Conservation (phyloP, 352 stramenopile genomes). For the Phytophthora hybrid region DNA sequence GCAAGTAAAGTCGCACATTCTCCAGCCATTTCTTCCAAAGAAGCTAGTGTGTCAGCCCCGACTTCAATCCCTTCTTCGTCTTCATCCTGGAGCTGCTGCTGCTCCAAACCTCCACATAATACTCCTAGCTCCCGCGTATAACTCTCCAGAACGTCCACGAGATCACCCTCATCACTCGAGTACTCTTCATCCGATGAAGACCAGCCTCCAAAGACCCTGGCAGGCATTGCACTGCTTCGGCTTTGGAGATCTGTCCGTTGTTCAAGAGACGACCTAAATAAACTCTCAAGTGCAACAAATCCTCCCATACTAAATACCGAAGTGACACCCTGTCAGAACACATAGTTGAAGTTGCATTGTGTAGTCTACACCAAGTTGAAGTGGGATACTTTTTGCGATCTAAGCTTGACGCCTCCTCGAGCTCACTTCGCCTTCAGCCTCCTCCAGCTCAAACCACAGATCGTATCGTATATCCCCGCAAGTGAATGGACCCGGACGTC, state of each 20-base stretch:
- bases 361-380: slow-evolving; percentile 5
- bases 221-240: neutral
- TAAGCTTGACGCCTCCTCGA: slow-evolving; percentile 14
- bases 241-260: slow-evolving; percentile 11
- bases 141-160: slow-evolving; percentile 25
- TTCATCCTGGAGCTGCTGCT: slow-evolving; percentile 19
- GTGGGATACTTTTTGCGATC: slow-evolving; percentile 20
- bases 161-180: slow-evolving; percentile 15
- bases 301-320: slow-evolving; percentile 27
- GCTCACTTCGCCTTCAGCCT: neutral
- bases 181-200: neutral
- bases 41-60: slow-evolving; percentile 19
- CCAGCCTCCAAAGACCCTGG: neutral
- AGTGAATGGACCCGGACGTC: slow-evolving; percentile 45
- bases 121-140: slow-evolving; percentile 32
- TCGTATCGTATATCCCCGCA: neutral
- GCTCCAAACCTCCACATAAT: slow-evolving; percentile 37
- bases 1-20: slow-evolving; percentile 35
- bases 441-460: slow-evolving; percentile 3
- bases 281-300: too few species aligned
- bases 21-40: slow-evolving; percentile 29
- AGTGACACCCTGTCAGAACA: slow-evolving; percentile 23
- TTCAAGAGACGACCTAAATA: slow-evolving; percentile 6
- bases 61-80: neutral
- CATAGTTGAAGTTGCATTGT: slow-evolving; percentile 31